Evolutionary conservation across 495 filamentous ascomycete species (phyloP).

Genomic region (Annulohypoxylon stygium): DNA sequence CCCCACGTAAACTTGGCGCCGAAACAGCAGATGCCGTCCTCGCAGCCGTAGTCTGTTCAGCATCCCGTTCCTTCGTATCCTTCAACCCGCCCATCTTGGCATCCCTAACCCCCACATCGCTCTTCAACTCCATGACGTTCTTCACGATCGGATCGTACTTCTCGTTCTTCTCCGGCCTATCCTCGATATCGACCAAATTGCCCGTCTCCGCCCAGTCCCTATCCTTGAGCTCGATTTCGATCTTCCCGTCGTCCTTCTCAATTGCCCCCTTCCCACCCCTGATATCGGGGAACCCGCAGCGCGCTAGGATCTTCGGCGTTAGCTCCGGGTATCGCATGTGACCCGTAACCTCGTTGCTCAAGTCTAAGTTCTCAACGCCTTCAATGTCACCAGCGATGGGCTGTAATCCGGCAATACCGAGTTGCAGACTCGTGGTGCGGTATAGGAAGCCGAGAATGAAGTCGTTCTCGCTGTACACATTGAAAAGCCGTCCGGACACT

Average conservation of each 20-base stretch:
- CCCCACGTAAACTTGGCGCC: background rate
- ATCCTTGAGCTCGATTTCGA: constrained; percentile 58
- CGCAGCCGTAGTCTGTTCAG: background rate
- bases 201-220: constrained; percentile 47
- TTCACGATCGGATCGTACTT: constrained; percentile 45
- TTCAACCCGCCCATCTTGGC: constrained; percentile 48
- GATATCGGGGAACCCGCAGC: constrained; percentile 76
- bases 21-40: background rate
- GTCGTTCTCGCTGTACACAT: constrained; percentile 83
- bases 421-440: constrained; percentile 78
- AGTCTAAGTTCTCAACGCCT: constrained; percentile 80
- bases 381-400: constrained; percentile 69
- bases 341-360: constrained; percentile 78
- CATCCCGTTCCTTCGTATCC: constrained; percentile 2
- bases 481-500: constrained; percentile 79
- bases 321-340: constrained; percentile 79
- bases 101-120: constrained; percentile 57
- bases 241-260: constrained; percentile 69
- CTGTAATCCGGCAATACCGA: constrained; percentile 82
- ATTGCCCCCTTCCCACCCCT: constrained; percentile 65
- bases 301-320: constrained; percentile 74
- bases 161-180: constrained; percentile 54
- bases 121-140: constrained; percentile 63
- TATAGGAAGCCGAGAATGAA: constrained; percentile 83
- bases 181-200: constrained; percentile 65